Evolutionary conservation across 108 stramenopile genomes (phyloP), one percentile per base, ranked within the genome.

Genomic region (Thalassiosira profunda): DNA sequence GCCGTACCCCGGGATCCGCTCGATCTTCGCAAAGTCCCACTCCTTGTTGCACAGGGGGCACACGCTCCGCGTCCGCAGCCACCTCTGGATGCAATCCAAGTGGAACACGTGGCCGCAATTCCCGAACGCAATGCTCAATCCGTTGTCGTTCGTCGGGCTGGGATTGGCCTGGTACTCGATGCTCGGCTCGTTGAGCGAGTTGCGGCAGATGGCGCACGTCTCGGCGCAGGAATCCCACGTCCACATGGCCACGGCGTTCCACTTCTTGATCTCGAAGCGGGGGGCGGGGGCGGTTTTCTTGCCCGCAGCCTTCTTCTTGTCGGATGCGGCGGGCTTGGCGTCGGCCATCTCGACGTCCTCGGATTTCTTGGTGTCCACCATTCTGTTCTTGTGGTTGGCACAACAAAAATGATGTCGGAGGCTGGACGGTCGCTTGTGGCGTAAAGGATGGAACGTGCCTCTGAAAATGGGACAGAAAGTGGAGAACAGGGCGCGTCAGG

Each of bases 11-110:
- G 93, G 96, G 82, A 96, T 96, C 42, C 96, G 84, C 76, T 99
- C 98, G 73, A 99, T 99, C 80, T 99, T 99, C 42, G 97, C 89
- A 79, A 97, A 98, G 58, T 99, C 99, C 99, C 99, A 99, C 89
- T 98, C 98, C 89, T 97, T 97, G 75, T 98, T 98, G 59, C 99
- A 99, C 20, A 99, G 85, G 5, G 99, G 98, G 83, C 99, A 99
- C 4, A 98, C 98, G 60, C 88, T 91, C 60, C 97, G 63, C 5
- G 98, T 98, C 81, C 95, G 97, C 53, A 98, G 74, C 99, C 99
- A 99, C 48, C 99, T 89, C 80, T 98, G 97, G 68, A 98, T 98
- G 83, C 99, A 99, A 83, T 99, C 99, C 54, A 98, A 79, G 83
- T 99, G 99, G 80, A 99, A 99, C n/a, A 97, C 97, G 67, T 98